Evolutionary conservation across 768 basidiomycete genomes (phyloP).

Genomic region (Sporobolomyces phaffii): DNA sequence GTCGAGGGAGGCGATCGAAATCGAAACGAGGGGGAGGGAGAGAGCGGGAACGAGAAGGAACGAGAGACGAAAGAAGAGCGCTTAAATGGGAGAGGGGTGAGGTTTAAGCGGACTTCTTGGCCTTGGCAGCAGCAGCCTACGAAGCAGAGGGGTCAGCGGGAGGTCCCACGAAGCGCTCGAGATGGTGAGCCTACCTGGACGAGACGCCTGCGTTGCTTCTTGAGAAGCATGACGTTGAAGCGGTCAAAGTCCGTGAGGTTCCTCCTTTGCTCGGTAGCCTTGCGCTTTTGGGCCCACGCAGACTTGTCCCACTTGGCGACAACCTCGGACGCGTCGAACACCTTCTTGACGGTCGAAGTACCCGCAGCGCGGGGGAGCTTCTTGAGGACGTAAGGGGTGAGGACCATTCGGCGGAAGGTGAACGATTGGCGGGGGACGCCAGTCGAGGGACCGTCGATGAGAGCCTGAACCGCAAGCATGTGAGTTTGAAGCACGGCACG

Average conservation of each 20-base stretch:
- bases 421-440: constrained; percentile 85
- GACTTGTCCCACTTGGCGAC: constrained; percentile 84
- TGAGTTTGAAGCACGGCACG: no score
- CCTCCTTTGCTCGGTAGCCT: constrained; percentile 65
- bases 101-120: constrained; percentile 37
- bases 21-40: neutral
- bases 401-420: constrained; percentile 84
- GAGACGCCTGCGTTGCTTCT: constrained; percentile 65
- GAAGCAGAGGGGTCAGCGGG: no score
- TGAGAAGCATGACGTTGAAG: constrained; percentile 76
- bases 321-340: constrained; percentile 74
- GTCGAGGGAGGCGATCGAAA: neutral
- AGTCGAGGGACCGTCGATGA: constrained; percentile 89
- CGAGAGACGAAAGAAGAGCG: constrained; percentile 3
- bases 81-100: neutral
- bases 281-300: constrained; percentile 80
- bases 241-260: constrained; percentile 82
- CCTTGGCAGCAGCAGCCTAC: constrained; percentile 37
- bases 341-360: constrained; percentile 72
- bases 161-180: neutral
- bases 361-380: constrained; percentile 83
- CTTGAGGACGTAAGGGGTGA: constrained; percentile 76
- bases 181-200: constrained; percentile 14
- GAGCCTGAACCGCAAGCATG: no score
- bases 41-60: no score